Evolutionary conservation across 371 early-diverging fungal genomes (phyloP).

Genomic region (Sporodiniella umbellata): DNA sequence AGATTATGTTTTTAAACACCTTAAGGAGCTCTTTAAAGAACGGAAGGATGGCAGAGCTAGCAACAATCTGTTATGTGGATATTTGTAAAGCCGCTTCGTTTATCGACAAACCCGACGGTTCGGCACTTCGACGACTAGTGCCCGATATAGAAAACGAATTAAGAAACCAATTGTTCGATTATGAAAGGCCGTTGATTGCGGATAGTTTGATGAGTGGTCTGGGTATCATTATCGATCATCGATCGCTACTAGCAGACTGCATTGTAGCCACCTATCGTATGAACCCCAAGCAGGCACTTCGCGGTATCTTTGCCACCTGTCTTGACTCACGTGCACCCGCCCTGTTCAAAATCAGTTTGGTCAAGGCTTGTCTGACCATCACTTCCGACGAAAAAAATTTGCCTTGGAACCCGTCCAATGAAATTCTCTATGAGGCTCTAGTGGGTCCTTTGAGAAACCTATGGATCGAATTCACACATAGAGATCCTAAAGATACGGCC

Average conservation of each 20-base stretch:
- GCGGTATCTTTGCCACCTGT: conserved; percentile 66
- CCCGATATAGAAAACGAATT: conserved; percentile 77
- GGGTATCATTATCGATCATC: conserved; percentile 53
- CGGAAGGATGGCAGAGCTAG: conserved; percentile 67
- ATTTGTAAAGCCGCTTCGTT: conserved; percentile 77
- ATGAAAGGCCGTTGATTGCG: conserved; percentile 50
- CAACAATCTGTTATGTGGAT: conserved; percentile 78
- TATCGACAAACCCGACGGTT: conserved; percentile 60
- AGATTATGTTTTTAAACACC: conserved; percentile 65
- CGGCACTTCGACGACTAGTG: conserved; percentile 64
- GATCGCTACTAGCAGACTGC: conserved; percentile 68
- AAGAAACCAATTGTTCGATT: conserved; percentile 66
- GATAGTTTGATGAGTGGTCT: conserved; percentile 61
- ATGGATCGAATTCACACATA: conserved; percentile 58
- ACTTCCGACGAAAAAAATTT: conserved; percentile 67
- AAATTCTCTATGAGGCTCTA: conserved; percentile 62
- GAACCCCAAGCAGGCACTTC: conserved; percentile 67
- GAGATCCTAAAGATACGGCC: conserved; percentile 36
- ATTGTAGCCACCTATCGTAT: conserved; percentile 73
- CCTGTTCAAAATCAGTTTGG: conserved; percentile 71
- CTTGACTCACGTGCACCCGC: conserved; percentile 66
- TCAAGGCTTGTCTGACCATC: conserved; percentile 71
- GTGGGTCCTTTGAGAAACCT: conserved; percentile 67
- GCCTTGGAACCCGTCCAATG: conserved; percentile 76
- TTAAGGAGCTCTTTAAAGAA: conserved; percentile 63